Conservation (phyloP, 169 alveolate genomes). For the Cryptosporidium baileyi region DNA sequence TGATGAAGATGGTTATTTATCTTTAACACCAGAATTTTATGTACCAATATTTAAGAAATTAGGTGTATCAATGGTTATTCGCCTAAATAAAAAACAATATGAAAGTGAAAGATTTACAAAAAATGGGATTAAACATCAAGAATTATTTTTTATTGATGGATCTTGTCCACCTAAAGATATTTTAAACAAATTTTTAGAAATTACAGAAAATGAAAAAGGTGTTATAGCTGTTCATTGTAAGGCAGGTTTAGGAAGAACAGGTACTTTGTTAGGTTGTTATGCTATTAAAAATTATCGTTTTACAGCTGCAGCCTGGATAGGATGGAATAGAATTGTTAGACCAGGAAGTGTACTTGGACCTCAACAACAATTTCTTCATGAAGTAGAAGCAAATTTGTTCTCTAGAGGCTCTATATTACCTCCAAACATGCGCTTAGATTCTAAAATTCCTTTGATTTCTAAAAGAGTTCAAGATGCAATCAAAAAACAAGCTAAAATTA, state of each 20-base stretch:
- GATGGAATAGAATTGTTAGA: constrained; percentile 90
- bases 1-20: constrained; percentile 77
- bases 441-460: constrained; percentile 25
- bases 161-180: constrained; percentile 89
- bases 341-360: constrained; percentile 97
- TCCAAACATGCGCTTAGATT: constrained; percentile 11
- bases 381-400: constrained; percentile 36
- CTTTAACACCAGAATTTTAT: constrained; percentile 90
- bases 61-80: constrained; percentile 85
- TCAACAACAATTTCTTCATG: constrained; percentile 80
- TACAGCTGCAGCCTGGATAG: constrained; percentile 93
- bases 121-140: constrained; percentile 83
- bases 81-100: constrained; percentile 90
- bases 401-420: constrained; percentile 61
- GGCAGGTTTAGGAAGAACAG: constrained; percentile 97
- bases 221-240: constrained; percentile 95
- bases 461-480: constrained; percentile 56
- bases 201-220: constrained; percentile 90
- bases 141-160: constrained; percentile 89
- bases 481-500: constrained; percentile 10
- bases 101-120: constrained; percentile 82
- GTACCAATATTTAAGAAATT: constrained; percentile 85
- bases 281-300: constrained; percentile 87
- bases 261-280: constrained; percentile 91
- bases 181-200: constrained; percentile 83